These are phyloP conservation scores for Penicillium daleae DNA, from an alignment of 495 filamentous ascomycete genomes.

Conservation along the genomic window DNA sequence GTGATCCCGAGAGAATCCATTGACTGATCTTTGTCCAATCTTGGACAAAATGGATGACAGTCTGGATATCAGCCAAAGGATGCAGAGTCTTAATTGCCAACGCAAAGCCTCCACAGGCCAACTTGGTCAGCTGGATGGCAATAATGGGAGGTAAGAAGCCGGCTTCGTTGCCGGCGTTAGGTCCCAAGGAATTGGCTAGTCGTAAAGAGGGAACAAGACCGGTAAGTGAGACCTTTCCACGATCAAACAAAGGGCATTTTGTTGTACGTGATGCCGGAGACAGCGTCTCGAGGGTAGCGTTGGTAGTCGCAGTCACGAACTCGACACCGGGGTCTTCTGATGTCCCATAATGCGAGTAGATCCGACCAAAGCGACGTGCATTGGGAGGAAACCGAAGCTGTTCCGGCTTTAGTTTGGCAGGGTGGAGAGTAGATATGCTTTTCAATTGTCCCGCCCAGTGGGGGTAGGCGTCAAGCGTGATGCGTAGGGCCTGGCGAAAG, in stretches of 20 bases:
- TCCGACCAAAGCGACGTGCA: conserved; percentile 37
- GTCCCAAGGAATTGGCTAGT: conserved; percentile 14
- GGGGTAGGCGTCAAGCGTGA: conserved; percentile 36
- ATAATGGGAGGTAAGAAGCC: conserved; percentile 31
- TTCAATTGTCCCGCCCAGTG: conserved; percentile 37
- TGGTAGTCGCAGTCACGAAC: conserved; percentile 33
- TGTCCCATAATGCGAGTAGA: conserved; percentile 38
- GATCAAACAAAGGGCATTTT: conserved; percentile 32
- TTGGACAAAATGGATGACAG: conserved; percentile 51
- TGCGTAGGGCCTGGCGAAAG: conserved; percentile 29
- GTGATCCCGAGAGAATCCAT: conserved; percentile 14
- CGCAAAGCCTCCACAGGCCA: conserved; percentile 46
- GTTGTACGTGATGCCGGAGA: conserved; percentile 30
- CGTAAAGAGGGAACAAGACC: conserved; percentile 13
- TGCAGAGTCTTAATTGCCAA: conserved; percentile 49
- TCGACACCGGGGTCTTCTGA: conserved; percentile 40
- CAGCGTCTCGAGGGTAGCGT: conserved; percentile 30
- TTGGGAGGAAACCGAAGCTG: conserved; percentile 19
- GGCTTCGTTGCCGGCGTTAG: not conserved
- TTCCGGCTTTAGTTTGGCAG: conserved; percentile 1
- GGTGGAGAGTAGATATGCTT: conserved; percentile 18
- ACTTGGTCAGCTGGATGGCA: conserved; percentile 43
- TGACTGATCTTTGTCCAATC: conserved; percentile 43
- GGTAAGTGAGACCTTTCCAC: conserved; percentile 24
- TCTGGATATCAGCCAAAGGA: conserved; percentile 50